These are phyloP conservation scores for Ophiostoma sp. DNA, from an alignment of 2,329 filamentous ascomycete genomes.

Conservation along the genomic window DNA sequence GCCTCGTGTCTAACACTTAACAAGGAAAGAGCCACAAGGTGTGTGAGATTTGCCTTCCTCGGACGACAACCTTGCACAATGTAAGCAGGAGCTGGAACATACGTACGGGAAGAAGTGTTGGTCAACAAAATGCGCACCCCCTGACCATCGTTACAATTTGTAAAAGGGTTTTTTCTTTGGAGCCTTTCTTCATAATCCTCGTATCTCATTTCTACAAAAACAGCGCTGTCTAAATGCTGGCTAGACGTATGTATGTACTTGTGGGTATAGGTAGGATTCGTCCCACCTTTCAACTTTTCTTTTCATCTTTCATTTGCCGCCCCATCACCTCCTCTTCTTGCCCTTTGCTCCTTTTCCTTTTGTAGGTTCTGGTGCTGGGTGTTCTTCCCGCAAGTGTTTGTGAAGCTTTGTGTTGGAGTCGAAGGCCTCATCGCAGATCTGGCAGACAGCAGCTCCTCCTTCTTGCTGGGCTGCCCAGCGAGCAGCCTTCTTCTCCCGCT, in stretches of 20 bases:
- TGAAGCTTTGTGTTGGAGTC: constrained; percentile 30
- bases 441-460: constrained; percentile 18
- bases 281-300: background rate
- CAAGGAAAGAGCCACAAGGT: background rate
- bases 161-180: background rate
- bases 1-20: background rate
- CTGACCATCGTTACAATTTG: background rate
- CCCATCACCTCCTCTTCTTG: constrained; percentile 25
- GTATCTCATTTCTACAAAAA: constrained; percentile 18
- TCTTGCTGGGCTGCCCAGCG: constrained; percentile 24
- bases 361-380: constrained; percentile 15
- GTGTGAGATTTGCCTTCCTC: background rate
- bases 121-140: background rate
- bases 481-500: constrained; percentile 30
- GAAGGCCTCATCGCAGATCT: constrained; percentile 28
- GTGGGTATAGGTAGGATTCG: constrained; percentile 1
- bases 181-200: background rate
- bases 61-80: background rate
- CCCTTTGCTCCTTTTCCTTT: constrained; percentile 4
- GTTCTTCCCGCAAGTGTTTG: constrained; percentile 27
- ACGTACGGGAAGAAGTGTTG: background rate
- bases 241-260: background rate
- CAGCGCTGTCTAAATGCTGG: background rate
- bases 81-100: background rate
- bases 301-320: no score